A percentile compares a stretch with the other conserved stretches of the same genome.
phyloP scores from a whole-genome alignment of 2,329 filamentous ascomycete genomes.

The Leptographium procerum region DNA sequence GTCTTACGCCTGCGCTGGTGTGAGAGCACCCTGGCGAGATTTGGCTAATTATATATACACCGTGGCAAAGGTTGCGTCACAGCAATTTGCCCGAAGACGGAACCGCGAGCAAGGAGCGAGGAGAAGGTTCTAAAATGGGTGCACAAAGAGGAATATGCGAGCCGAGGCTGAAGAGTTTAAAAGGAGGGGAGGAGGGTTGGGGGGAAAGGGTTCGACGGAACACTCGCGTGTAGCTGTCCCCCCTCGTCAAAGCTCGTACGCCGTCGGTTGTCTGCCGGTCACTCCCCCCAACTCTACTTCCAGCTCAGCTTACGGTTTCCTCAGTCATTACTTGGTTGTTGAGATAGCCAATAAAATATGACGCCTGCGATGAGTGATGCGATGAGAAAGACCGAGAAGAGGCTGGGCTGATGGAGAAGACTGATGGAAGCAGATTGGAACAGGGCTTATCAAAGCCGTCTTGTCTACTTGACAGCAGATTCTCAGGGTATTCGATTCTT shows the following conservation, averaged over 20 bases:
- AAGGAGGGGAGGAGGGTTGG: too few relatives aligned
- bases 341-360: too few relatives aligned
- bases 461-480: background rate
- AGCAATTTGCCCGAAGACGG: background rate
- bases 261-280: background rate
- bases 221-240: background rate
- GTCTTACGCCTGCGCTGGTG: background rate
- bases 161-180: background rate
- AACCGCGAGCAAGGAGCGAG: background rate
- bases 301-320: background rate
- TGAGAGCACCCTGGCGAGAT: background rate
- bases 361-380: background rate
- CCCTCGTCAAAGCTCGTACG: background rate
- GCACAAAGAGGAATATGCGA: background rate
- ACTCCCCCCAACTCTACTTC: background rate
- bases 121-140: background rate
- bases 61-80: background rate
- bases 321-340: background rate
- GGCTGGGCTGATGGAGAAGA: background rate
- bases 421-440: background rate
- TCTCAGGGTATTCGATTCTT: background rate
- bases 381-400: background rate
- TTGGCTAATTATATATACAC: background rate
- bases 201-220: background rate
- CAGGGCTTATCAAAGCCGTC: background rate